Base-by-base conservation (phyloP, 1,284 basidiomycete species). In the Coriolopsis trogii region DNA sequence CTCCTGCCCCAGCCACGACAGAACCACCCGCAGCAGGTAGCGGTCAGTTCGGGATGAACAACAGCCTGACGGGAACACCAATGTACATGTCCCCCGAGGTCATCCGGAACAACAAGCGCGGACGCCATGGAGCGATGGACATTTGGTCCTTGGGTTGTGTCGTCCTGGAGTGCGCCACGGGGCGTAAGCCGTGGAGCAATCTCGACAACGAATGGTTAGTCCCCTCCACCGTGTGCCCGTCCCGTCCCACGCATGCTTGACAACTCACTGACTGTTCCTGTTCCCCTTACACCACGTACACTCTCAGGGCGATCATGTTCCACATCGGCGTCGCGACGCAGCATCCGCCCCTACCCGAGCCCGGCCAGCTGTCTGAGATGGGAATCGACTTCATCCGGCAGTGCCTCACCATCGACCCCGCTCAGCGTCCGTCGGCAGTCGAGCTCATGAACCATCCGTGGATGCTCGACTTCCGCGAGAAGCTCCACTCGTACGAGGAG, bases 11-110 rank as follows among this genome's bases (percentile, higher is more conserved):
- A 23, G 67, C 56, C 9, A 30, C 44, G 6, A 29, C 43, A 3
- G 49, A 31, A 6, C 24, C 34, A 5, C 25, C 33, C 2, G 26
- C 41, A 21, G 58, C 67, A 13, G 66, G 63, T 20, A 77, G 75
- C 41, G 74, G 74, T 6, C 69, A 46, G 21, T 43, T 44, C 81
- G 53, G 53, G 7, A 79, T 82, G 70, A 91, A 90, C 70, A 91
- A 91, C 71, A 92, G 91, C 66, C 75, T 98, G 28, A 98, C 96
- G 2, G 97, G 97, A 12, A 99, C 97, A 16, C 97, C 97, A 0
- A 99, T 99, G 96, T 99, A 99, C 73, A 98, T 99, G 92, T 96
- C 94, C 9, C 97, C 97, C 1, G 97, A 99, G 68, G 89, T 98
- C 42, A 99, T 99, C 77, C 95, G 98, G 73, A 94, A 89, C 63